Conservation (phyloP, 805 yeast genomes). For the Kregervanrija delftensis region DNA sequence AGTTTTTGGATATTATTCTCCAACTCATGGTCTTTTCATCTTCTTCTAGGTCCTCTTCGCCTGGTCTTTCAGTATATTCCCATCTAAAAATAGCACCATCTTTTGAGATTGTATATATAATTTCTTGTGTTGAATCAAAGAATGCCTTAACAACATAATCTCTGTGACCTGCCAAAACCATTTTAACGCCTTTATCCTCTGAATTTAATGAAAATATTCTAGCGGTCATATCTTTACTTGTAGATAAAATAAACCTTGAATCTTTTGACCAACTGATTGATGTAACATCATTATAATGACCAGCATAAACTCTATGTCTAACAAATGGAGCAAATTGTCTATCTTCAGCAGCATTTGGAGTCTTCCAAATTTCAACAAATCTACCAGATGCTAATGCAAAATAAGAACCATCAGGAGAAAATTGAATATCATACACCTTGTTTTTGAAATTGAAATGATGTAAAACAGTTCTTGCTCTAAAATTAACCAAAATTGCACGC, state of each 20-base stretch:
- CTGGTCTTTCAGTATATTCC: slow-evolving; percentile 67
- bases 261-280: slow-evolving; percentile 86
- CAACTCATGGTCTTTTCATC: slow-evolving; percentile 52
- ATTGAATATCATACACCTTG: slow-evolving; percentile 62
- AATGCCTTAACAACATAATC: slow-evolving; percentile 85
- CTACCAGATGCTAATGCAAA: slow-evolving; percentile 84
- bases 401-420: slow-evolving; percentile 81
- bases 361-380: slow-evolving; percentile 87
- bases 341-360: slow-evolving; percentile 75
- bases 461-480: slow-evolving; percentile 71
- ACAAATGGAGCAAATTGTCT: slow-evolving; percentile 95
- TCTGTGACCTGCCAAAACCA: slow-evolving; percentile 87
- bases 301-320: slow-evolving; percentile 83
- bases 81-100: slow-evolving; percentile 93
- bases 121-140: slow-evolving; percentile 81
- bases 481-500: slow-evolving; percentile 85
- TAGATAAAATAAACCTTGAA: slow-evolving; percentile 77
- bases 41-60: slow-evolving; percentile 39
- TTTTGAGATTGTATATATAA: slow-evolving; percentile 82
- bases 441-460: slow-evolving; percentile 94
- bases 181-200: slow-evolving; percentile 68
- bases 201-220: slow-evolving; percentile 72
- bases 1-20: slow-evolving; percentile 77
- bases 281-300: slow-evolving; percentile 79
- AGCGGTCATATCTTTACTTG: slow-evolving; percentile 87